These are phyloP conservation scores for Alternaria infectoria DNA, from an alignment of 2,329 filamentous ascomycete genomes.

Conservation along the genomic window DNA sequence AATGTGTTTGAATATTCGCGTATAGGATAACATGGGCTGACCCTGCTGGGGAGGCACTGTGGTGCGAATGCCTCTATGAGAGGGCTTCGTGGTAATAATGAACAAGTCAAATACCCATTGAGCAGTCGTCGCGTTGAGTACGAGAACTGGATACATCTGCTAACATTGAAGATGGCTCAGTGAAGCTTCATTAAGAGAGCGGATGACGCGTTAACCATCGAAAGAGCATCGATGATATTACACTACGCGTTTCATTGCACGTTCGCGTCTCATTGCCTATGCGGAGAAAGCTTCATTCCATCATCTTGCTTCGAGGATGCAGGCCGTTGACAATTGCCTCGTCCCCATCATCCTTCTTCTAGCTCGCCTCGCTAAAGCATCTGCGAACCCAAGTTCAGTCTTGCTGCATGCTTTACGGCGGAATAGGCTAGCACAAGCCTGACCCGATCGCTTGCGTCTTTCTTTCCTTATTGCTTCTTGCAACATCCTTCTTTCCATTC, in stretches of 20 bases:
- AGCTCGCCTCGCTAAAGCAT: background rate
- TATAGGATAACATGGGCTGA: conserved; percentile 17
- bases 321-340: background rate
- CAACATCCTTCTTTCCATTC: too few relatives aligned
- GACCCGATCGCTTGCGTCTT: background rate
- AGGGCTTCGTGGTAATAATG: conserved; percentile 42
- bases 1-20: conserved; percentile 35
- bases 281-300: background rate
- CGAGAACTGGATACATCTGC: background rate
- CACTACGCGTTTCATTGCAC: too few relatives aligned
- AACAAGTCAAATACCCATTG: conserved; percentile 27
- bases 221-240: too few relatives aligned
- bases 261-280: background rate
- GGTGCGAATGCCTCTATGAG: conserved; percentile 32
- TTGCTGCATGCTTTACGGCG: background rate
- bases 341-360: background rate
- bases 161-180: too few relatives aligned
- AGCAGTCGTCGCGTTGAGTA: background rate
- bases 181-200: background rate
- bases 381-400: background rate
- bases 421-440: background rate
- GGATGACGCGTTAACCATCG: too few relatives aligned
- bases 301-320: background rate
- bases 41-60: conserved; percentile 28
- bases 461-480: too few relatives aligned